Percentiles rank a stretch among this genome's conserved stretches.
Evolutionary conservation across 2,329 filamentous ascomycete genomes (phyloP).

Genomic region (Pseudocercospora pini-densiflorae): DNA sequence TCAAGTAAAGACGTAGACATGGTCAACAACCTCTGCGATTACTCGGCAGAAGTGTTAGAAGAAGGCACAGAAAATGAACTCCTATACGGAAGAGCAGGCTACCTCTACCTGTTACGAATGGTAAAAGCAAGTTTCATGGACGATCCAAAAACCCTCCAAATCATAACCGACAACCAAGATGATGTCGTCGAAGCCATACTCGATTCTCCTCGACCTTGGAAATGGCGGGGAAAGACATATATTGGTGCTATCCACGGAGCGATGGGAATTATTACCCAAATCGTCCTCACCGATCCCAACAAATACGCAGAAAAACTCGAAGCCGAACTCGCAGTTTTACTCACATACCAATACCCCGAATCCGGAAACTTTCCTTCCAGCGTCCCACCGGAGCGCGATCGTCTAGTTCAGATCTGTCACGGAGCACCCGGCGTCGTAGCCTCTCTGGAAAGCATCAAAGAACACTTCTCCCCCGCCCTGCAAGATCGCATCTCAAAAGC

Average conservation of each 20-base stretch:
- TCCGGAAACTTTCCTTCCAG: constrained; percentile 68
- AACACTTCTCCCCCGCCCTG: constrained; percentile 59
- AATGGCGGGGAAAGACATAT: constrained; percentile 66
- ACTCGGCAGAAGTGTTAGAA: constrained; percentile 53
- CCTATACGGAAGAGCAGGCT: constrained; percentile 69
- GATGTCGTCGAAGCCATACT: constrained; percentile 66
- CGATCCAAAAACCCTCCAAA: constrained; percentile 55
- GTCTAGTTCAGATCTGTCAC: constrained; percentile 69
- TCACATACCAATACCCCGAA: constrained; percentile 61
- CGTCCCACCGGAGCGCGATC: constrained; percentile 53
- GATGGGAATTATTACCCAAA: constrained; percentile 72
- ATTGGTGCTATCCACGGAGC: constrained; percentile 70
- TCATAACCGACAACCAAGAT: constrained; percentile 58
- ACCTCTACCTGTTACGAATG: constrained; percentile 69
- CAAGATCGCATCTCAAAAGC: constrained; percentile 58
- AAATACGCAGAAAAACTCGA: constrained; percentile 61
- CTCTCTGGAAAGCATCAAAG: constrained; percentile 61
- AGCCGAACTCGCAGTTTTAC: constrained; percentile 57
- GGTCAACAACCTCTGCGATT: constrained; percentile 56
- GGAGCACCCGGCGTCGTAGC: constrained; percentile 67
- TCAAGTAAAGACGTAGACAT: constrained; percentile 56
- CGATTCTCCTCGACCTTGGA: constrained; percentile 61
- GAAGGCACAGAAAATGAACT: constrained; percentile 62
- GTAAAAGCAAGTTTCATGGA: constrained; percentile 62
- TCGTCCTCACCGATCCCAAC: constrained; percentile 62